These are phyloP conservation scores for Annona squamosa DNA, from an alignment of 164 flowering plant genomes.

Conservation along the genomic window DNA sequence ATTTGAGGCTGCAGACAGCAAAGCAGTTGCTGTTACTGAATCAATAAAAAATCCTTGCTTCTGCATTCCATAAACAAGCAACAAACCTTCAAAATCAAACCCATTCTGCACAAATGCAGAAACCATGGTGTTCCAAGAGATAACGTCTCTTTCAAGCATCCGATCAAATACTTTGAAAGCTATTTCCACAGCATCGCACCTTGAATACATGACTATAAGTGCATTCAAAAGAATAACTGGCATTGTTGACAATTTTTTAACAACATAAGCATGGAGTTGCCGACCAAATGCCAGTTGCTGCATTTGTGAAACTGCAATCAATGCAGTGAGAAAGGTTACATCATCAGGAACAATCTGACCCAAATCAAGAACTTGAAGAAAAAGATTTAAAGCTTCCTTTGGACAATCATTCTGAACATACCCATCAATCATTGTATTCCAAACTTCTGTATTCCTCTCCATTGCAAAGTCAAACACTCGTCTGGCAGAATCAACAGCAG, in stretches of 20 bases:
- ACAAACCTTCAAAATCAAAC: constrained; percentile 63
- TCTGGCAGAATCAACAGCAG: constrained; percentile 45
- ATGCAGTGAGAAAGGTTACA: constrained; percentile 54
- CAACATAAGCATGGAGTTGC: constrained; percentile 62
- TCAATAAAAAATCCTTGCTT: constrained; percentile 54
- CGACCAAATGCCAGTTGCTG: constrained; percentile 46
- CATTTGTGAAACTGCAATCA: constrained; percentile 65
- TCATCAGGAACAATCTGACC: constrained; percentile 41
- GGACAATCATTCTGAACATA: constrained; percentile 56
- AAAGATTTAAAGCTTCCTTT: constrained; percentile 48
- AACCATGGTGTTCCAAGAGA: constrained; percentile 89
- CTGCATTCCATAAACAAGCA: constrained; percentile 79
- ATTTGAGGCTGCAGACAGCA: constrained; percentile 87
- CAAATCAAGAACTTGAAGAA: constrained; percentile 37
- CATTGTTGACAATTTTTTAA: constrained; percentile 33
- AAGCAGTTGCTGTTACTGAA: constrained; percentile 56
- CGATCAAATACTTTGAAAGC: constrained; percentile 52
- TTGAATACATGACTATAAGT: constrained; percentile 70
- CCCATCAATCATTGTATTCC: constrained; percentile 88
- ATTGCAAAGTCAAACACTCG: constrained; percentile 46
- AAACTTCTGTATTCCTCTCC: constrained; percentile 68
- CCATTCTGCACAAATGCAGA: constrained; percentile 77
- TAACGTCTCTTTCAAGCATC: constrained; percentile 71
- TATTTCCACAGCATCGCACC: constrained; percentile 45
- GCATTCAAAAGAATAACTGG: constrained; percentile 50